These are phyloP conservation scores for Candida dubliniensis DNA, from an alignment of 1,139 yeast genomes.

Conservation along the genomic window DNA sequence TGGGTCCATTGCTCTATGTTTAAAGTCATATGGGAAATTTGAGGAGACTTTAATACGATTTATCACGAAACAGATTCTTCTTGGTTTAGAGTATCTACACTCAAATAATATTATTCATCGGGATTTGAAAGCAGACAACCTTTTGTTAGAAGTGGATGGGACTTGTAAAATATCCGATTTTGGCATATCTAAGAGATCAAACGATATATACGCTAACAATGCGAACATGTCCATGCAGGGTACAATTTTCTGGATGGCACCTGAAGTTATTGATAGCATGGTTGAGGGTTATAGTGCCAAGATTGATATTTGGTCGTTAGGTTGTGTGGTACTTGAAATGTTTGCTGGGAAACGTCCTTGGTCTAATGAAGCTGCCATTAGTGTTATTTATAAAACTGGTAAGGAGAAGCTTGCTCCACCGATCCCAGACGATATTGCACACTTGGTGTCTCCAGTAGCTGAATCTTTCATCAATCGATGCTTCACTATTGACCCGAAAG, in stretches of 20 bases:
- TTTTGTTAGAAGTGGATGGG: constrained; percentile 87
- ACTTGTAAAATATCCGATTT: constrained; percentile 95
- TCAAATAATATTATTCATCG: constrained; percentile 87
- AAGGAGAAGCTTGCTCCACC: constrained; percentile 87
- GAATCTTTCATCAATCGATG: constrained; percentile 72
- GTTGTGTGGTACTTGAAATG: constrained; percentile 97
- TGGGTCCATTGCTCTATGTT: constrained; percentile 88
- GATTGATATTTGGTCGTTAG: constrained; percentile 89
- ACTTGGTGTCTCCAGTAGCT: constrained; percentile 56
- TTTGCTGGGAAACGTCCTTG: constrained; percentile 83
- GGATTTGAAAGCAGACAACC: constrained; percentile 93
- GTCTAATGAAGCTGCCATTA: constrained; percentile 77
- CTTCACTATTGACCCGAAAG: constrained; percentile 76
- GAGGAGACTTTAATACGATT: constrained; percentile 75
- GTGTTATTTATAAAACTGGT: constrained; percentile 76
- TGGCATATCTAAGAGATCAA: constrained; percentile 88
- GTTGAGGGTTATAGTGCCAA: constrained; percentile 96
- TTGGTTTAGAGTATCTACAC: constrained; percentile 85
- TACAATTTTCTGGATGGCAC: constrained; percentile 99
- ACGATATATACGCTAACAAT: constrained; percentile 84
- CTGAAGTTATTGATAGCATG: constrained; percentile 87
- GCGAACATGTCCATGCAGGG: constrained; percentile 99
- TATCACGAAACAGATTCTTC: constrained; percentile 75
- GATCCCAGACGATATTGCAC: constrained; percentile 80
- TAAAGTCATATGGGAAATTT: constrained; percentile 81